Conservation (phyloP, 2,329 filamentous ascomycete genomes). For the Massarina eburnea region DNA sequence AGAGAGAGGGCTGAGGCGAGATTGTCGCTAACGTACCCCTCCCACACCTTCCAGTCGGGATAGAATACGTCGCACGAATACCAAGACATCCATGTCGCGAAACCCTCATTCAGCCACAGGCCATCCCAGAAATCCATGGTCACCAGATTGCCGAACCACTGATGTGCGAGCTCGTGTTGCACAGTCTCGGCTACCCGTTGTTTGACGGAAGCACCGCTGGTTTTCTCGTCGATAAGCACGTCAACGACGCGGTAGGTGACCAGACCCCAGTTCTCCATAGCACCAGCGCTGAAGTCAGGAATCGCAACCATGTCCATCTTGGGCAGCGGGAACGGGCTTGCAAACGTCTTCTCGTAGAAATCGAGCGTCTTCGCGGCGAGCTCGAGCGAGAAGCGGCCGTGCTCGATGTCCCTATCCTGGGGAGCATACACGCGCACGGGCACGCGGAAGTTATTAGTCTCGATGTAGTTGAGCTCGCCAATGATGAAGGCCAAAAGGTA, state of each 20-base stretch:
- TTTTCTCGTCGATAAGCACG: slow-evolving; percentile 87
- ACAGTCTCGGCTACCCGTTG: slow-evolving; percentile 94
- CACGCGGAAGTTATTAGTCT: slow-evolving; percentile 87
- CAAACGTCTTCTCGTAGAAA: slow-evolving; percentile 95
- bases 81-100: slow-evolving; percentile 91
- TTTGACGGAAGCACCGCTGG: slow-evolving; percentile 83
- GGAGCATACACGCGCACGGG: slow-evolving; percentile 94
- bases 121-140: slow-evolving; percentile 99
- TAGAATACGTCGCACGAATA: slow-evolving; percentile 94
- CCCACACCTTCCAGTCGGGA: slow-evolving; percentile 98
- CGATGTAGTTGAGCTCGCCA: slow-evolving; percentile 90
- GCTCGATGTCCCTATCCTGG: slow-evolving; percentile 84
- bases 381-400: slow-evolving; percentile 86
- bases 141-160: slow-evolving; percentile 97
- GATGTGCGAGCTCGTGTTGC: slow-evolving; percentile 94
- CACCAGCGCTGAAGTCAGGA: slow-evolving; percentile 91
- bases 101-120: slow-evolving; percentile 92
- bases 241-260: slow-evolving; percentile 94
- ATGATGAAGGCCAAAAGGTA: slow-evolving; percentile 94
- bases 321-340: slow-evolving; percentile 80
- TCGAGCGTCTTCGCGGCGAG: slow-evolving; percentile 85
- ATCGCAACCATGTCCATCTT: slow-evolving; percentile 98
- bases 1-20: slow-evolving; percentile 84
- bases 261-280: slow-evolving; percentile 98
- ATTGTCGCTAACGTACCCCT: slow-evolving; percentile 91